Evolutionary conservation across 352 stramenopile species (phyloP), one percentile per base, ranked within the genome.

Genomic region (Phytophthora tentaculata): DNA sequence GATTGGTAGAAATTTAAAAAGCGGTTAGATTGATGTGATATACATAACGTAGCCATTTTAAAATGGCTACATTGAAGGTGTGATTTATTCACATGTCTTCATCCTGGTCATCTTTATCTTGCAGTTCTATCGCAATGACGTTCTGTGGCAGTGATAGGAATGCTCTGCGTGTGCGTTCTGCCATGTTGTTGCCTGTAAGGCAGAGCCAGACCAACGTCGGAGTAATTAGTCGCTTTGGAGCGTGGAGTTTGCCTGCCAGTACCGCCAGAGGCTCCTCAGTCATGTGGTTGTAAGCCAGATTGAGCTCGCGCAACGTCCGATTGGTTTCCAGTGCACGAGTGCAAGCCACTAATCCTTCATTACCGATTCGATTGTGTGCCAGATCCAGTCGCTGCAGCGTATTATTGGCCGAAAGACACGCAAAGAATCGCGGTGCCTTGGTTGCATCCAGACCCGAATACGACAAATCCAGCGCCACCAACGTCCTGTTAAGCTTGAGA

Each of bases 201-300:
- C 76, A 92, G 14, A 90, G 69, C 81, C 81, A 90, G 23, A 73
- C 61, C 20, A 92, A 67, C 2, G 68, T 48, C 0, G 54, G 48
- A 3, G 67, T 68, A 23, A 81, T 61, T 12, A n/a, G n/a, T 2
- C 51, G 48, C 39, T 74, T 72, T 26, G 61, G 48, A 2, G 70
- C 58, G 10, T 69, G 62, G 0, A 89, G 43, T 32, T 85, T 88
- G 24, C 59, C 54, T 5, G 64, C 60, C 5, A 92, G 50, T 5
- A 90, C 44, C 43, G 79, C 79, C 16, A 90, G 52, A 48, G 82
- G 80, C 47, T 93, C 85, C 62, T 96, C 86, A 0, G 85, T 92
- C 63, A 96, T 90, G 16, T 70, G 61, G 51, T 95, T 95, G 63
- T 86, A 69, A 0, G 78, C 71, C n/a, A 96, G 22, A 56, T 95